phyloP scores from a whole-genome alignment of 345 rosid genomes.

The Populus tremula region DNA sequence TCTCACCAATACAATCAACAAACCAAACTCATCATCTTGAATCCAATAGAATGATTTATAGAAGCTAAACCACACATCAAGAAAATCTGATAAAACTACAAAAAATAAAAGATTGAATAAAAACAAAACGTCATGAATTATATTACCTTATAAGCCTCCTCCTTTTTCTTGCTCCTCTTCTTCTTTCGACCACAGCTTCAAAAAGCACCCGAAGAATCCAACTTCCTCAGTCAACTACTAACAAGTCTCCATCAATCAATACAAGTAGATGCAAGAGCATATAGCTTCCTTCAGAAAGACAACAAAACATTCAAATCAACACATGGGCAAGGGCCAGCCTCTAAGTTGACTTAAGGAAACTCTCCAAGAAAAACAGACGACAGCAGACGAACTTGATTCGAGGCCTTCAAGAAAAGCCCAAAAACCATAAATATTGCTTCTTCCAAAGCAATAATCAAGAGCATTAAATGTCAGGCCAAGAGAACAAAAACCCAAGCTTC shows the following conservation, averaged over 20 bases:
- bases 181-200: background rate
- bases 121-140: background rate
- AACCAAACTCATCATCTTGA: background rate
- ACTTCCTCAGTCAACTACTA: background rate
- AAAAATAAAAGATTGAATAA: no score
- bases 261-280: background rate
- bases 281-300: background rate
- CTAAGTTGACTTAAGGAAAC: background rate
- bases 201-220: background rate
- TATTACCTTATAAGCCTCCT: background rate
- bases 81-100: background rate
- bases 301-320: background rate
- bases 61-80: background rate
- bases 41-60: background rate
- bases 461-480: background rate
- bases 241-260: background rate
- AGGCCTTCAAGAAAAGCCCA: background rate
- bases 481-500: background rate
- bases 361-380: background rate
- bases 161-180: background rate
- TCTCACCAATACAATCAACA: background rate
- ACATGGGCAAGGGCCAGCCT: background rate
- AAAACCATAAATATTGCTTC: background rate
- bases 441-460: background rate
- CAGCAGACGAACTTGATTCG: background rate